Percentiles rank a stretch among this genome's conserved stretches.
These are phyloP conservation scores for Leccinum fuscescens DNA, from an alignment of 1,284 basidiomycete genomes.

Conservation along the genomic window DNA sequence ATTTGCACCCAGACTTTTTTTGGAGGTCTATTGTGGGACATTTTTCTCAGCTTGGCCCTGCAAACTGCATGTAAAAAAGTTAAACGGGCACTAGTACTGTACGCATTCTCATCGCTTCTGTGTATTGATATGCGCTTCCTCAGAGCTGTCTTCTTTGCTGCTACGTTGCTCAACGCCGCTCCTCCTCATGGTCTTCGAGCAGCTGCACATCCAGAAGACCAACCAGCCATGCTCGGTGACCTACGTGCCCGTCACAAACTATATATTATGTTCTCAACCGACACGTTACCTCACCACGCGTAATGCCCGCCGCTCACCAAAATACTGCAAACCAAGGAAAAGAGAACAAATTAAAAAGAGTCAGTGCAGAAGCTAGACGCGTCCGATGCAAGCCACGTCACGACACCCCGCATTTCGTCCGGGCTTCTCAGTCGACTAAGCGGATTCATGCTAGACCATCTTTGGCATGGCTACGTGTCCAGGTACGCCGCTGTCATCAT, in stretches of 20 bases:
- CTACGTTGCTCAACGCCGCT: background rate
- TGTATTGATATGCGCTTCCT: background rate
- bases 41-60: background rate
- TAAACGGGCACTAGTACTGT: background rate
- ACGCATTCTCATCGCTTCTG: background rate
- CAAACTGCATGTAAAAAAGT: background rate
- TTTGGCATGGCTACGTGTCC: too few relatives aligned
- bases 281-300: conserved; percentile 50
- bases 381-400: conserved; percentile 42
- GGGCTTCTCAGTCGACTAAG: too few relatives aligned
- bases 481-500: too few relatives aligned
- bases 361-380: conserved; percentile 73
- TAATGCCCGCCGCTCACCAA: conserved; percentile 70
- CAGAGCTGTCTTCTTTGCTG: background rate
- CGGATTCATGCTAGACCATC: too few relatives aligned
- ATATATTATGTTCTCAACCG: background rate
- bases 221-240: background rate
- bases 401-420: too few relatives aligned
- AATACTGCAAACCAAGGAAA: conserved; percentile 43
- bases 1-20: background rate
- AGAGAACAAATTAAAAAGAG: conserved; percentile 23
- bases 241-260: conserved; percentile 28
- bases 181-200: background rate
- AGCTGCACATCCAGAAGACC: background rate
- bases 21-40: background rate